phyloP scores from a whole-genome alignment of 164 flowering plant genomes.

The Magnolia sinica region DNA sequence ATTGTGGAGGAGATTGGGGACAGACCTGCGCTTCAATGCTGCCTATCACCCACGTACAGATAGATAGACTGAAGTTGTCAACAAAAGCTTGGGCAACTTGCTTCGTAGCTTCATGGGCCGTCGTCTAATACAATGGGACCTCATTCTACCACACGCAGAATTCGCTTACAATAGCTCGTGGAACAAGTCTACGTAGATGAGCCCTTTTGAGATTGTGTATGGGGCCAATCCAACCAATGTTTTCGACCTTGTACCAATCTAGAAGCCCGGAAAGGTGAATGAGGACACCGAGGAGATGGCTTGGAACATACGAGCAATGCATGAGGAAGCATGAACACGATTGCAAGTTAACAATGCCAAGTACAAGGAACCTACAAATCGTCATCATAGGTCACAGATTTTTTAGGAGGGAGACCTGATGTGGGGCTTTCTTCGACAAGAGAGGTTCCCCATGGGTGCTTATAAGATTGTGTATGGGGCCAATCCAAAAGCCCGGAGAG shows the following conservation, averaged over 20 bases:
- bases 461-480: constrained; percentile 1
- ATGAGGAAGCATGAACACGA: neutral
- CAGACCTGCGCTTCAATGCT: neutral
- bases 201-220: constrained; percentile 2
- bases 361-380: neutral
- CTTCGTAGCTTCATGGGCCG: neutral
- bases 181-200: neutral
- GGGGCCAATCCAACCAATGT: neutral
- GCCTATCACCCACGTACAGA: neutral
- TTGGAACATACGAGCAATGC: neutral
- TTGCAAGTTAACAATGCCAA: neutral
- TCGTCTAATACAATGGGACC: neutral
- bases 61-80: neutral
- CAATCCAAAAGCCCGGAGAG: neutral
- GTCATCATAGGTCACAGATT: neutral
- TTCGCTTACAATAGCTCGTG: neutral
- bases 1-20: constrained; percentile 1
- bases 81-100: neutral
- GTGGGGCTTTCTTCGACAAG: neutral
- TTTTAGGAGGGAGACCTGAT: neutral
- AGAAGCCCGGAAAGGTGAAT: neutral
- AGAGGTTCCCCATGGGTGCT: neutral
- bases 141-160: neutral
- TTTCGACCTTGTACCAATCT: neutral
- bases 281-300: neutral